Conservation (phyloP, 768 basidiomycete species). For the Podaxis pistillaris region DNA sequence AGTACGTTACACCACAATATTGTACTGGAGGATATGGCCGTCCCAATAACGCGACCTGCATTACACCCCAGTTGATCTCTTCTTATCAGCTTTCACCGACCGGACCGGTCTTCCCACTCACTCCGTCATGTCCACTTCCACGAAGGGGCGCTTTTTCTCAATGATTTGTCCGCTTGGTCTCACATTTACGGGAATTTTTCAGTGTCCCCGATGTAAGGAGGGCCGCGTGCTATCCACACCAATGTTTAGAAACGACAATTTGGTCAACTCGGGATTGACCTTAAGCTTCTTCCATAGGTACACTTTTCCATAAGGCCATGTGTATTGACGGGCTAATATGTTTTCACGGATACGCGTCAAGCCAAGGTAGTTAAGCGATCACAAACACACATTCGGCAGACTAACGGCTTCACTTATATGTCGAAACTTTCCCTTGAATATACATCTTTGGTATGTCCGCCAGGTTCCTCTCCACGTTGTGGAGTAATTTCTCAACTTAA, state of each 20-base stretch:
- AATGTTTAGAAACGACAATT: neutral
- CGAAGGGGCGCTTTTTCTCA: constrained; percentile 4
- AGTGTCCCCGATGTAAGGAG: neutral
- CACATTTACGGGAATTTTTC: neutral
- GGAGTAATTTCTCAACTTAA: neutral
- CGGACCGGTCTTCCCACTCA: neutral
- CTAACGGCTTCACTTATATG: neutral
- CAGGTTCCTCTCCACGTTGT: neutral
- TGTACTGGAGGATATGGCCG: neutral
- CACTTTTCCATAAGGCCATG: neutral
- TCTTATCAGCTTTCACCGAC: neutral
- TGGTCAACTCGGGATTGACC: neutral
- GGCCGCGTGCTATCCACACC: neutral
- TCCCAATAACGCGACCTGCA: neutral
- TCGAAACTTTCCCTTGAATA: neutral
- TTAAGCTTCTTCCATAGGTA: neutral
- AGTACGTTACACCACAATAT: neutral
- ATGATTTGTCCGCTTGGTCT: neutral
- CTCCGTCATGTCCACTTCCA: neutral
- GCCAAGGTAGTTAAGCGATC: neutral
- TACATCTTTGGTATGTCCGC: neutral
- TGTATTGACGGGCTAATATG: neutral
- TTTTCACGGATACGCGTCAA: constrained; percentile 8
- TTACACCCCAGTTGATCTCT: neutral
- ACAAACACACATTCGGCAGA: neutral